Base-by-base conservation (phyloP, 805 yeast genomes). In the Candida hungchunana region DNA sequence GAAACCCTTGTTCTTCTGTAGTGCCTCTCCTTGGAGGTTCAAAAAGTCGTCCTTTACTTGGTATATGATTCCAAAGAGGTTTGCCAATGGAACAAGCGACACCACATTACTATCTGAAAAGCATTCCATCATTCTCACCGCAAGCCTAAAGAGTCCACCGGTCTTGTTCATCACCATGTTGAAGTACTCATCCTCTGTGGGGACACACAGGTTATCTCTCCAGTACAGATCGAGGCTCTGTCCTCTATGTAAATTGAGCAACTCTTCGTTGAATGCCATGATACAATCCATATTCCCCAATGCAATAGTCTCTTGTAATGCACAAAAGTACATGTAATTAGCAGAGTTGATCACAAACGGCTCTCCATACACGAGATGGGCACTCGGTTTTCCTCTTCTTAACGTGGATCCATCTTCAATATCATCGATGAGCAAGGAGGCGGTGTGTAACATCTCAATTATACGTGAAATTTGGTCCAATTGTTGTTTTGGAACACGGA, bases 201-300 rank as follows among this genome's bases (percentile, higher is more conserved):
- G 93, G 31, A 81, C 67, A 1, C 54, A 51, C 21, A 66, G 50
- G 19, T 69, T 63, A 38, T 87, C 95, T 43, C 97, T 67, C 96
- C 97, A 89, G 57, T 79, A 82, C 15, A 89, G 69, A 49, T 89
- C 97, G 41, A 82, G 59, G 0, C 95, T 94, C 63, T 89, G 97
- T 6, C 97, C 97, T 31, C 82, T 69, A 55, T 89, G 97, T 39
- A 89, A 61, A 50, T 82, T 79, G 34, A 84, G 57, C 76, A 89
- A 67, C 49, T 89, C 96, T 33, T 83, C 83, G 41, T 75, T 66
- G 41, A 79, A 70, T 1, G 79, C 68, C 15, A 55, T 54, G 50
- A 57, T 45, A 4, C 64, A 59, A 7, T 36, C 31, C 10, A 27
- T 18, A 15, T 36, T 40, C 17, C 50, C 48, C 44, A 66, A 51